phyloP scores from a whole-genome alignment of 148 eudicot genomes.

The Vaccinium darrowii region DNA sequence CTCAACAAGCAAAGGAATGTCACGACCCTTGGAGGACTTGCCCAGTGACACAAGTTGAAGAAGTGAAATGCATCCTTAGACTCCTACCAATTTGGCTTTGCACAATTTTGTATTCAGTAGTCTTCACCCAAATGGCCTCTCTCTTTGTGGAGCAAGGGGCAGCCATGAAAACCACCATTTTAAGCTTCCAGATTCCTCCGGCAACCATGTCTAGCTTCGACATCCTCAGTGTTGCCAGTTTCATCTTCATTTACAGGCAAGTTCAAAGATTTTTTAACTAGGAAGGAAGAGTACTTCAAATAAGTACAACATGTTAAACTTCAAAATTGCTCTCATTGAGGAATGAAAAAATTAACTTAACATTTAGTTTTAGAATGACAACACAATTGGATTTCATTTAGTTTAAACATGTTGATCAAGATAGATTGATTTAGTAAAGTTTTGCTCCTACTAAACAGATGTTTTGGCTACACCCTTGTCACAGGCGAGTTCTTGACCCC shows the following conservation, averaged over 20 bases:
- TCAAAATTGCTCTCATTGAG: not conserved
- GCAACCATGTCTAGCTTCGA: constrained; percentile 76
- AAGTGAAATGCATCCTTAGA: constrained; percentile 72
- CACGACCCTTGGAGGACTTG: constrained; percentile 50
- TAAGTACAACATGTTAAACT: not conserved
- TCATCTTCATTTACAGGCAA: constrained; percentile 55
- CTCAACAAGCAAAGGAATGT: not conserved
- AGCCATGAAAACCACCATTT: constrained; percentile 48
- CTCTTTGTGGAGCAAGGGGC: constrained; percentile 86
- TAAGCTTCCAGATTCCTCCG: constrained; percentile 55
- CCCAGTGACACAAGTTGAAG: constrained; percentile 73
- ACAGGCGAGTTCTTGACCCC: constrained; percentile 51
- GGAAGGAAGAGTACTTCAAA: not conserved
- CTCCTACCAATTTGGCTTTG: constrained; percentile 78
- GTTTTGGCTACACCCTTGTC: not conserved
- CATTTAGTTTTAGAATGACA: not conserved
- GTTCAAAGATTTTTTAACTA: constrained; percentile 2
- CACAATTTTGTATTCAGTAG: constrained; percentile 71
- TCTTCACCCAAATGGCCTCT: constrained; percentile 78
- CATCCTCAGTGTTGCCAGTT: constrained; percentile 60
- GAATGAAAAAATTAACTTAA: not conserved
- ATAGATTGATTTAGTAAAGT: not conserved
- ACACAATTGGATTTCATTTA: not conserved
- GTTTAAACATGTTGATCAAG: not conserved
- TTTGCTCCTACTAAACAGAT: not conserved